phyloP scores from a whole-genome alignment of 768 basidiomycete species.

The Suillus subluteus region DNA sequence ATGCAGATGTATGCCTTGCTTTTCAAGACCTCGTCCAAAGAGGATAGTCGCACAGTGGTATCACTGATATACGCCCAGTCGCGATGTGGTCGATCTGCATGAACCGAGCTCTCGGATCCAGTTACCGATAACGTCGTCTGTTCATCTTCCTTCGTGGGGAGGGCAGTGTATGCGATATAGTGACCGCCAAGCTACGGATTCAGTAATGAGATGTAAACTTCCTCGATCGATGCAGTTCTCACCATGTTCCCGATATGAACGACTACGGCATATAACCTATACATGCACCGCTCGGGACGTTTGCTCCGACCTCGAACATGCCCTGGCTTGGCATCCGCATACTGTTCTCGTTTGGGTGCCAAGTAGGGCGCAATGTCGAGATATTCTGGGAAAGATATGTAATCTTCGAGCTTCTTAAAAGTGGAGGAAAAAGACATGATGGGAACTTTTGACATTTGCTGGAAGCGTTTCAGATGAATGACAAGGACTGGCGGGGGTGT shows the following conservation, averaged over 20 bases:
- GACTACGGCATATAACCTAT: conserved; percentile 78
- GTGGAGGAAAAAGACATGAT: conserved; percentile 66
- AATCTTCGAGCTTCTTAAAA: conserved; percentile 92
- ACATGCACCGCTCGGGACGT: conserved; percentile 52
- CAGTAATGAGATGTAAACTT: conserved; percentile 13
- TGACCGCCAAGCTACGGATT: conserved; percentile 77
- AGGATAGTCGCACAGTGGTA: conserved; percentile 77
- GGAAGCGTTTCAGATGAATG: conserved; percentile 93
- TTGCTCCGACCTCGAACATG: conserved; percentile 27
- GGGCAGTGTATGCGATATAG: conserved; percentile 83
- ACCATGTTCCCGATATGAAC: conserved; percentile 91
- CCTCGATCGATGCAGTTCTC: conserved; percentile 20
- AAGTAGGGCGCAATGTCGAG: conserved; percentile 87
- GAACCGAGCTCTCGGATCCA: conserved; percentile 18
- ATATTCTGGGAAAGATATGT: conserved; percentile 84
- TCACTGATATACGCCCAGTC: conserved; percentile 96
- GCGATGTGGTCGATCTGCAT: conserved; percentile 31
- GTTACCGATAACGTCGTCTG: conserved; percentile 1
- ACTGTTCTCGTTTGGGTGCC: conserved; percentile 78
- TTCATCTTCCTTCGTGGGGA: conserved; percentile 43
- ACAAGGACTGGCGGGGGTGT: conserved; percentile 86
- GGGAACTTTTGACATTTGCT: conserved; percentile 73
- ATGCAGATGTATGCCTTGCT: conserved; percentile 94
- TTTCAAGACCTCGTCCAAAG: conserved; percentile 87
- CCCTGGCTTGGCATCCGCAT: conserved; percentile 47